These are phyloP conservation scores for Fragilaria crotonensis DNA, from an alignment of 108 stramenopile genomes.

Conservation along the genomic window DNA sequence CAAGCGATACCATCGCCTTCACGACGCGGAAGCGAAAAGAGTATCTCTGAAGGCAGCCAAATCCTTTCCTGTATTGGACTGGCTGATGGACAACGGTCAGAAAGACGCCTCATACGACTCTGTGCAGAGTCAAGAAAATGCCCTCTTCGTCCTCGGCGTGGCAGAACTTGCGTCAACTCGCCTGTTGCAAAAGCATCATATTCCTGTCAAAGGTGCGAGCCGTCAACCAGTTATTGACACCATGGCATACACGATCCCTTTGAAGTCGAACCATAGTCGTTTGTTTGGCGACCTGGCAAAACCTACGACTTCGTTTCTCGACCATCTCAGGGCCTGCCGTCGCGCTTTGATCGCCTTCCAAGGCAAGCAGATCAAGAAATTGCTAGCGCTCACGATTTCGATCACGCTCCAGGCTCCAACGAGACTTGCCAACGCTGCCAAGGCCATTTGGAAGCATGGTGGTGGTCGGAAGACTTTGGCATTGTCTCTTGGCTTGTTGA, in stretches of 20 bases:
- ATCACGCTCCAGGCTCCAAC: constrained; percentile 5
- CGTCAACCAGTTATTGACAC: neutral
- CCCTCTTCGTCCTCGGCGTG: constrained; percentile 38
- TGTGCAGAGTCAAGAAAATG: constrained; percentile 25
- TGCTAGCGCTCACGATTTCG: neutral
- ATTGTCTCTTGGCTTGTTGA: constrained; percentile 9
- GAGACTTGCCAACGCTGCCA: neutral
- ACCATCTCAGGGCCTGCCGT: constrained; percentile 5
- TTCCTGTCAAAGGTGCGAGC: neutral
- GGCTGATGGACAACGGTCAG: constrained; percentile 15
- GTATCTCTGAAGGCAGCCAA: neutral
- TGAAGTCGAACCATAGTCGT: neutral
- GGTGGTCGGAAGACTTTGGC: constrained; percentile 21
- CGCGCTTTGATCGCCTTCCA: constrained; percentile 12
- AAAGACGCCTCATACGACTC: neutral
- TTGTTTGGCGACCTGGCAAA: neutral
- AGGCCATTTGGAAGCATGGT: constrained; percentile 10
- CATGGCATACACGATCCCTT: neutral
- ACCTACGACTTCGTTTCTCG: neutral
- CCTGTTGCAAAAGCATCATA: constrained; percentile 34
- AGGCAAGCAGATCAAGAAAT: constrained; percentile 5
- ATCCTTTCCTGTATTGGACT: constrained; percentile 20
- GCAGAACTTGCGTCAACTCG: constrained; percentile 31
- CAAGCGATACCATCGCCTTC: constrained; percentile 30
- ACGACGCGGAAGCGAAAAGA: constrained; percentile 17